Evolutionary conservation across 2,329 filamentous ascomycete species (phyloP).

Genomic region (Gyromitra esculenta): DNA sequence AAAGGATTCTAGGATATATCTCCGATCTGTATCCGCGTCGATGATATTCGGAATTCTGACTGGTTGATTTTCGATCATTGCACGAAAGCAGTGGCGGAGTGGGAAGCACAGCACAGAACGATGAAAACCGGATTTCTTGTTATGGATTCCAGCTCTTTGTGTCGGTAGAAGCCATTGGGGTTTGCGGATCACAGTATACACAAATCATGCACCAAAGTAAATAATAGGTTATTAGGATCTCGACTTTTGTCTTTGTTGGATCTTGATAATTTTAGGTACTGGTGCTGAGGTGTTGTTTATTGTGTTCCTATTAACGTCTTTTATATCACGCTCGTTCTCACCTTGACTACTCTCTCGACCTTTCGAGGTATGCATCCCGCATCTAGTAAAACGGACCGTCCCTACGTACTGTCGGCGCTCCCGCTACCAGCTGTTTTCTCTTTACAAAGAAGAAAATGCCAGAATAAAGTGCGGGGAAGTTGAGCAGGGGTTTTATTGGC

Average conservation of each 20-base stretch:
- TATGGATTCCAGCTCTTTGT: constrained; percentile 18
- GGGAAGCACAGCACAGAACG: background rate
- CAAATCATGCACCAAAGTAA: constrained; percentile 5
- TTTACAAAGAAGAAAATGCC: constrained; percentile 14
- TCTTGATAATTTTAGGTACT: background rate
- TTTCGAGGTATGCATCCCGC: constrained; percentile 31
- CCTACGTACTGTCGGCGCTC: constrained; percentile 39
- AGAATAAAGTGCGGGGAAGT: constrained; percentile 47
- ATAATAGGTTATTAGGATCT: constrained; percentile 6
- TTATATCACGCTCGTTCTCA: constrained; percentile 32
- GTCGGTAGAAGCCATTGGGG: constrained; percentile 7
- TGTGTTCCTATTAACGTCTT: constrained; percentile 17
- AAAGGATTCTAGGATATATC: constrained; percentile 3
- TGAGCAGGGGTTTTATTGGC: constrained; percentile 45
- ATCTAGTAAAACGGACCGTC: constrained; percentile 44
- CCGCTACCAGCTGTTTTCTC: constrained; percentile 24
- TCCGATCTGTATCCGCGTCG: background rate
- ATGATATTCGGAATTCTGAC: background rate
- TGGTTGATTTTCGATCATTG: background rate
- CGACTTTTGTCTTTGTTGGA: background rate
- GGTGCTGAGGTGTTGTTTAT: background rate
- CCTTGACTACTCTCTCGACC: background rate
- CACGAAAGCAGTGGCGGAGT: background rate
- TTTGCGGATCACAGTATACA: constrained; percentile 6
- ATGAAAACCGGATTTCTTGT: constrained; percentile 22